Conservation (phyloP, 176 grass and related monocot genomes). For the Hordeum vulgare region MorexV3_pseudomolecules_assembly NC_058523.1:370799323-370799822, state of each 20-base stretch:
- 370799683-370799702: conserved; percentile 53
- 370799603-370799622: conserved; percentile 60
- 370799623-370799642: conserved; percentile 71
- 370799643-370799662: conserved; percentile 62
- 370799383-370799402: conserved; percentile 85
- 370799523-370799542: conserved; percentile 25
- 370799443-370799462: conserved; percentile 84
- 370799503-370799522: conserved; percentile 67
- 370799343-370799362: conserved; percentile 60
- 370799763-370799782: conserved; percentile 54
- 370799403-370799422: conserved; percentile 85
- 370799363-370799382: conserved; percentile 95
- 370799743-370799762: conserved; percentile 69
- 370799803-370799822: conserved; percentile 61
- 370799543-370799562: conserved; percentile 45
- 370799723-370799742: conserved; percentile 70
- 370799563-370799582: conserved; percentile 75
- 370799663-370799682: conserved; percentile 50
- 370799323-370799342: conserved; percentile 31
- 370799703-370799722: conserved; percentile 71
- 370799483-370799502: conserved; percentile 87
- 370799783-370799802: conserved; percentile 48
- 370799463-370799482: conserved; percentile 90
- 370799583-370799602: conserved; percentile 70
- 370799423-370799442: conserved; percentile 87